Percentiles rank a stretch among this genome's conserved stretches.
Evolutionary conservation across 331 rosid genomes (phyloP).

Genomic region (Telfairia occidentalis): DNA sequence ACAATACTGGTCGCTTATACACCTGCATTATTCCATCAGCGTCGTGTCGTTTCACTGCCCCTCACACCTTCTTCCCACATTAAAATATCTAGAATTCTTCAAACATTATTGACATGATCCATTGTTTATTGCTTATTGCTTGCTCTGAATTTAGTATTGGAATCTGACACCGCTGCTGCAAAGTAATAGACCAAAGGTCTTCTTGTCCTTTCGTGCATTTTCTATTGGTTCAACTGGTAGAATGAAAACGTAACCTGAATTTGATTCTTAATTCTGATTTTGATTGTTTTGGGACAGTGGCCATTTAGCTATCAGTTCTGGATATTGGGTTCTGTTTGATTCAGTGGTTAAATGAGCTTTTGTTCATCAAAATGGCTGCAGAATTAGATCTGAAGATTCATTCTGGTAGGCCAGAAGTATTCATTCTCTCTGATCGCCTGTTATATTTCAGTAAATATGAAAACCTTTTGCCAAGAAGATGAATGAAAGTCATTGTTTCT

Average conservation of each 20-base stretch:
- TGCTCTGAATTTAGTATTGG: background rate
- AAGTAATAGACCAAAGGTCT: background rate
- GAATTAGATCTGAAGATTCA: constrained; percentile 1
- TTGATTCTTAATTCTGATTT: background rate
- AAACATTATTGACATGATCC: background rate
- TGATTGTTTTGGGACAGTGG: background rate
- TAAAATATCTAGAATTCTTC: background rate
- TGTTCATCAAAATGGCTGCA: background rate
- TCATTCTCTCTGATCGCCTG: background rate
- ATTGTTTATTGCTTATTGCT: background rate
- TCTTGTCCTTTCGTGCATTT: background rate
- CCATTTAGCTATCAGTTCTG: background rate
- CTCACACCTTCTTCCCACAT: background rate
- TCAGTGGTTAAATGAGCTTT: background rate
- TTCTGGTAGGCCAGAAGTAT: background rate
- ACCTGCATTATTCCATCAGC: background rate
- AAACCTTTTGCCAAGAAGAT: background rate
- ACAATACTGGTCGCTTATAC: background rate
- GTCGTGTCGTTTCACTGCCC: background rate
- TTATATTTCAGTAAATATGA: background rate
- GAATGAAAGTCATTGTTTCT: background rate
- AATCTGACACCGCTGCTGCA: background rate
- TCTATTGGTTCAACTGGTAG: background rate
- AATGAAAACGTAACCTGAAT: background rate
- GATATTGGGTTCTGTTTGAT: background rate